phyloP scores from a whole-genome alignment of 192 early-diverging fungal genomes.

The Phlyctochytrium planicorne region DNA sequence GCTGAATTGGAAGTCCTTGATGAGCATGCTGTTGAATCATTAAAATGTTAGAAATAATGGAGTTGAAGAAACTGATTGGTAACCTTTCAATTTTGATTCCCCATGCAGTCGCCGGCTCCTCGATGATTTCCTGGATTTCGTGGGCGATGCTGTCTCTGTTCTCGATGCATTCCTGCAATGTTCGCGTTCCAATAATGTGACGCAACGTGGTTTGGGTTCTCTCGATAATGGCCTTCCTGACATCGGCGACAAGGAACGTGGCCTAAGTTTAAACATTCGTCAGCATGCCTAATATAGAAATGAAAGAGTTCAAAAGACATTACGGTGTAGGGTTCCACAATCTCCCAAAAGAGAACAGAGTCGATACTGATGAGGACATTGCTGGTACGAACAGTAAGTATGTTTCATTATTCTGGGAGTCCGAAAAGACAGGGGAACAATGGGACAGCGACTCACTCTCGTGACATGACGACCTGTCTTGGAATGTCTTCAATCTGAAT shows the following conservation, averaged over 20 bases:
- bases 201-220: constrained; percentile 89
- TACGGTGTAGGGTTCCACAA: constrained; percentile 27
- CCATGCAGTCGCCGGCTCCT: constrained; percentile 64
- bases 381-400: too few relatives aligned
- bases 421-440: constrained; percentile 46
- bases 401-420: constrained; percentile 79
- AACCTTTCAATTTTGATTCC: constrained; percentile 68
- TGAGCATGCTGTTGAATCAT: constrained; percentile 58
- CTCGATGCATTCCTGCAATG: constrained; percentile 87
- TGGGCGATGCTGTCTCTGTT: constrained; percentile 83
- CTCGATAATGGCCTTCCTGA: constrained; percentile 78
- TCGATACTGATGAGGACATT: constrained; percentile 86
- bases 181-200: constrained; percentile 76
- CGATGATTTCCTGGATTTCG: constrained; percentile 84
- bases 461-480: neutral
- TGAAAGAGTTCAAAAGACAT: too few relatives aligned
- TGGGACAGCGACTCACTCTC: too few relatives aligned
- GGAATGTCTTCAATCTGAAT: constrained; percentile 50
- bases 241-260: constrained; percentile 76
- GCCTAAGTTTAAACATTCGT: too few relatives aligned
- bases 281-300: too few relatives aligned
- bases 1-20: constrained; percentile 82
- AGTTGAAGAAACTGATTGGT: too few relatives aligned
- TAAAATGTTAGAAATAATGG: too few relatives aligned
- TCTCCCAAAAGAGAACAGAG: constrained; percentile 83